Percentiles rank a stretch among this genome's conserved stretches.
These are phyloP conservation scores for Phaeotremella skinneri DNA, from an alignment of 768 basidiomycete species.

Conservation along the genomic window DNA sequence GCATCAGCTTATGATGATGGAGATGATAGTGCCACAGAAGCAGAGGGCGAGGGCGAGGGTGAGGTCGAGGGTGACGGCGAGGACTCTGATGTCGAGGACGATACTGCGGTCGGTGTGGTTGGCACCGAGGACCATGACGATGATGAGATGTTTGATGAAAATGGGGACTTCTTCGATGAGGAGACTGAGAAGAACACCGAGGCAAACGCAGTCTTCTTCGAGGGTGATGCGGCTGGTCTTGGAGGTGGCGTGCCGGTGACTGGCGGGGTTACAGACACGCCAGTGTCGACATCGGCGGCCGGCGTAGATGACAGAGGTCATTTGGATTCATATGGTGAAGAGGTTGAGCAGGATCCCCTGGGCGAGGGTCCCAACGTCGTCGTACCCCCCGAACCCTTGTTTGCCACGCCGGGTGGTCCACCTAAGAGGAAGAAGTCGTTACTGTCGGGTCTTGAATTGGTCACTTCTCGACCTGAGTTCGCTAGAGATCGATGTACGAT, in stretches of 20 bases:
- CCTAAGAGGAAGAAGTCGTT: conserved; percentile 21
- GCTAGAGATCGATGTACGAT: conserved; percentile 91
- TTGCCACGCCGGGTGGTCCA: conserved; percentile 26
- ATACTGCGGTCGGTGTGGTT: conserved; percentile 62
- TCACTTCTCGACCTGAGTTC: conserved; percentile 76
- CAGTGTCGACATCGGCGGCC: conserved; percentile 7
- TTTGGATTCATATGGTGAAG: conserved; percentile 51
- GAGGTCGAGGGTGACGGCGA: conserved; percentile 20
- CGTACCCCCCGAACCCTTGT: conserved; percentile 44
- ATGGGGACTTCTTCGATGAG: conserved; percentile 62
- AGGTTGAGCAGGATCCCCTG: conserved; percentile 70
- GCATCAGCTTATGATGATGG: conserved; percentile 46
- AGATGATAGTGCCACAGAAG: conserved; percentile 34
- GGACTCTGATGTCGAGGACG: conserved; percentile 45
- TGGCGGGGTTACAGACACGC: no score
- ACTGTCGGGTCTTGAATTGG: conserved; percentile 51
- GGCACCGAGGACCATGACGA: conserved; percentile 55
- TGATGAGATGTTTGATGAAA: conserved; percentile 51
- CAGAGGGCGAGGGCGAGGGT: conserved; percentile 20
- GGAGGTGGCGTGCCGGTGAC: conserved; percentile 21
- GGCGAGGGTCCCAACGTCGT: conserved; percentile 65
- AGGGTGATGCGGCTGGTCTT: conserved; percentile 45
- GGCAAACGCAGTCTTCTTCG: conserved; percentile 58
- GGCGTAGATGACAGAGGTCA: conserved; percentile 34
- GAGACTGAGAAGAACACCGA: conserved; percentile 86